phyloP scores from a whole-genome alignment of 352 stramenopile genomes.

The Phytophthora tentaculata region DNA sequence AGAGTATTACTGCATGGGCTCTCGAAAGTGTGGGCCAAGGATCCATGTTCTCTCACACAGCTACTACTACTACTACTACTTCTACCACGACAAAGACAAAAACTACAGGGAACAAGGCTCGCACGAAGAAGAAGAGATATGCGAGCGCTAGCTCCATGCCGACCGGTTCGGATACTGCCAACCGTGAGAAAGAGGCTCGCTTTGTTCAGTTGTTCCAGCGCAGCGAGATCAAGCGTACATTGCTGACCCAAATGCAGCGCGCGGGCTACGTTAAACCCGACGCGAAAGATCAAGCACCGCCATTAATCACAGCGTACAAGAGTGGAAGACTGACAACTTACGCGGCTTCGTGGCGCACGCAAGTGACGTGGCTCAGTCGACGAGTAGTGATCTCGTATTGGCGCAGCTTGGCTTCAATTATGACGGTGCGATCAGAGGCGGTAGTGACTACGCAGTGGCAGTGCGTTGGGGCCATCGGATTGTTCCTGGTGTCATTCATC shows the following conservation, averaged over 20 bases:
- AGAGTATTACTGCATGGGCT: slow-evolving; percentile 31
- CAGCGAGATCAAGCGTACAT: slow-evolving; percentile 26
- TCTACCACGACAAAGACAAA: slow-evolving; percentile 18
- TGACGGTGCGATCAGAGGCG: slow-evolving; percentile 7
- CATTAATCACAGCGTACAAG: slow-evolving; percentile 23
- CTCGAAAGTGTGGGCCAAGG: slow-evolving; percentile 27
- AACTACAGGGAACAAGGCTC: slow-evolving; percentile 8
- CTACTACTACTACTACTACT: too few relatives aligned
- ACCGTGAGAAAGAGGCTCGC: slow-evolving; percentile 19
- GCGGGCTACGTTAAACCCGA: slow-evolving; percentile 27
- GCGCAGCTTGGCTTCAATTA: slow-evolving; percentile 19
- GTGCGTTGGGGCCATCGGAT: slow-evolving; percentile 3
- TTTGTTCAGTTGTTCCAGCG: slow-evolving; percentile 35
- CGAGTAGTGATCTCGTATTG: slow-evolving; percentile 37
- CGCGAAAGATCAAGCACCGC: slow-evolving; percentile 13
- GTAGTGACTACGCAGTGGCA: slow-evolving; percentile 15
- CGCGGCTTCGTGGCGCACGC: slow-evolving; percentile 22
- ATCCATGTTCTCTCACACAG: neutral
- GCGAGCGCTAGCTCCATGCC: slow-evolving; percentile 10
- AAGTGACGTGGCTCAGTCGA: slow-evolving; percentile 27
- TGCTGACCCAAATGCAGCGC: slow-evolving; percentile 30
- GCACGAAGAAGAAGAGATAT: slow-evolving; percentile 29
- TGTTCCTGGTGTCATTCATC: slow-evolving; percentile 21
- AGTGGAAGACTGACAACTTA: slow-evolving; percentile 14
- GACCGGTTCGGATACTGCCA: slow-evolving; percentile 1